Percentiles rank a stretch among this genome's conserved stretches.
Conservation (phyloP, 257 asterid species). For the Lycium barbarum region DNA sequence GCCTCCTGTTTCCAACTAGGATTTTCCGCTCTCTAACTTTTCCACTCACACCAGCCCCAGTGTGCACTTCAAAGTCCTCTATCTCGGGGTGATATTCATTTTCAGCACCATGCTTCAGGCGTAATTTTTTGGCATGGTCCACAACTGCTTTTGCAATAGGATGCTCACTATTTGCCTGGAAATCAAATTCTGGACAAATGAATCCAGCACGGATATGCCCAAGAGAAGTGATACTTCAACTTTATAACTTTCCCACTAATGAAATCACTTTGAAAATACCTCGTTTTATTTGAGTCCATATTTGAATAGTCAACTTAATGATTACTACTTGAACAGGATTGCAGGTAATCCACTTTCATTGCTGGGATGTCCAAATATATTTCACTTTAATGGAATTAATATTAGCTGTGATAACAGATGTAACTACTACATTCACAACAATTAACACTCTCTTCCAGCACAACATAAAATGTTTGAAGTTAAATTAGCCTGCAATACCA, state of each 20-base stretch:
- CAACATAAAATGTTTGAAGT: not conserved
- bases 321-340: not conserved
- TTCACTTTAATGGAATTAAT: constrained; percentile 17
- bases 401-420: not conserved
- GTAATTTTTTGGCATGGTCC: constrained; percentile 73
- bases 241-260: not conserved
- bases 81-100: constrained; percentile 62
- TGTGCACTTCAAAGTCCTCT: constrained; percentile 85
- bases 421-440: not conserved
- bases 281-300: not conserved
- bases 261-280: constrained; percentile 6
- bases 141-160: constrained; percentile 95
- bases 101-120: constrained; percentile 48
- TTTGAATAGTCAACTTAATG: not conserved
- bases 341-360: not conserved
- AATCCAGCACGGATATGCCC: not conserved
- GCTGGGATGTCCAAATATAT: not conserved
- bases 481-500: not conserved
- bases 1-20: constrained; percentile 87
- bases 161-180: constrained; percentile 93
- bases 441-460: not conserved
- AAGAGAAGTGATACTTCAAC: not conserved
- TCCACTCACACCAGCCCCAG: constrained; percentile 93
- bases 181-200: constrained; percentile 10
- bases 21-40: constrained; percentile 67